Percentiles rank a stretch among this genome's conserved stretches.
phyloP scores from a whole-genome alignment of 2,329 filamentous ascomycete species.

The Claviceps sorghi region DNA sequence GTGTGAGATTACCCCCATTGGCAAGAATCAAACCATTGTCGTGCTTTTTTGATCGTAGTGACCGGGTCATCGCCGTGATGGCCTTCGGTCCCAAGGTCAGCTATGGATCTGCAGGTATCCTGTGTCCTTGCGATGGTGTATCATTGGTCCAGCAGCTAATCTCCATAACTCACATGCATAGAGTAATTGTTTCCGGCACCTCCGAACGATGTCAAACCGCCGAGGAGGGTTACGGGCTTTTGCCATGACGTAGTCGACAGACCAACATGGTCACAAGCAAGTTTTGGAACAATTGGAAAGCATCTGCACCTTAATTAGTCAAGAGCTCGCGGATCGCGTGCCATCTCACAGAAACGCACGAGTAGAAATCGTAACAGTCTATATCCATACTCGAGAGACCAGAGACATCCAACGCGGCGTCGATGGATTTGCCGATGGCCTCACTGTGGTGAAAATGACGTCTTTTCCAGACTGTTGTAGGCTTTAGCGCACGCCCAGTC shows the following conservation, averaged over 20 bases:
- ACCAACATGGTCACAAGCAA: slow-evolving; percentile 45
- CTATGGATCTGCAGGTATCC: too few relatives aligned
- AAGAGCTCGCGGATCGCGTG: not conserved
- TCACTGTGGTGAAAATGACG: slow-evolving; percentile 43
- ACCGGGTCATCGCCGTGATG: slow-evolving; percentile 40
- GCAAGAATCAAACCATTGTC: slow-evolving; percentile 44
- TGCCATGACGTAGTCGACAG: slow-evolving; percentile 28
- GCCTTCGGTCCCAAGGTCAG: slow-evolving; percentile 8
- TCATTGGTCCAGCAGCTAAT: too few relatives aligned
- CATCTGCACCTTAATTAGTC: slow-evolving; percentile 28
- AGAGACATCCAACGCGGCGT: slow-evolving; percentile 34
- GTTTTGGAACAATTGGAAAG: slow-evolving; percentile 55
- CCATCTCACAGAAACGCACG: too few relatives aligned
- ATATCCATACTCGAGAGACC: slow-evolving; percentile 34
- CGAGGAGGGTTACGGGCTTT: slow-evolving; percentile 46
- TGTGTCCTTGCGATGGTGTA: too few relatives aligned
- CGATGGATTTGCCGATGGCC: slow-evolving; percentile 42
- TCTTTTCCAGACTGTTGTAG: slow-evolving; percentile 42
- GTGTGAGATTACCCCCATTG: slow-evolving; percentile 51
- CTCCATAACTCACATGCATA: slow-evolving; percentile 38
- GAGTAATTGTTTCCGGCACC: slow-evolving; percentile 60
- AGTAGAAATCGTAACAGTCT: slow-evolving; percentile 50
- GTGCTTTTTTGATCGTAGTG: slow-evolving; percentile 30
- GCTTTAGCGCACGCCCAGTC: not conserved
- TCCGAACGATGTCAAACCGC: slow-evolving; percentile 53